Evolutionary conservation across 768 basidiomycete genomes (phyloP), one percentile per base, ranked within the genome.

Genomic region (Cyathus striatus): DNA sequence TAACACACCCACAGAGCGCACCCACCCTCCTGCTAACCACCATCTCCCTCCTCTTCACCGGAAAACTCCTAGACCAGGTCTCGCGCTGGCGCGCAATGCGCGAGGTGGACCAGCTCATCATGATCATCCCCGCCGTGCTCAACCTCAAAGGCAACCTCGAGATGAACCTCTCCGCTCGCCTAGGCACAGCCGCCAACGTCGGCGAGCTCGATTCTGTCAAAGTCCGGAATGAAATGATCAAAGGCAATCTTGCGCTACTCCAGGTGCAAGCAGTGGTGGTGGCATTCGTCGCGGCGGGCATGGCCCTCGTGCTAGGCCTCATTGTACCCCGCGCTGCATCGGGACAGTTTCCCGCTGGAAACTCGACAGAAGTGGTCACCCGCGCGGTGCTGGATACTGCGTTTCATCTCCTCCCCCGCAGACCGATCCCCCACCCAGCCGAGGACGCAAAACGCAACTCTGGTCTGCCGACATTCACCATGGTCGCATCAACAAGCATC

Each of bases 61-160:
- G 96, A 13, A 85, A 93, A 58, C 75, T 97, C 1, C 66, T 99
- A 23, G 86, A 91, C 61, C 80, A 81, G 49, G 81, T 98, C 41
- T 86, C 93, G 90, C 80, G 71, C 43, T 98, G 93, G 93, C 73
- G 69, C 48, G 92, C 94, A 23, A 93, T 99, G 79, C 72, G 73
- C 38, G 76, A 86, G 32, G 81, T 97, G 38, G 86, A 97, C 69
- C 93, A 98, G 59, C 82, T 98, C 43, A 92, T 98, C 52, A 91
- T 98, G 73, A 90, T 98, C 41, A 83, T 97, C 3, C 94, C 95
- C 9, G 92, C 94, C 47, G 70, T 98, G 16, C 76, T 91, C 49
- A 98, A 98, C 53, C 78, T 99, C 44, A 97, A 96, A 55, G 96
- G 95, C n/a, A 91, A 99, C 56, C 77, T 98, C 26, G 96, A 98